Percentiles rank a stretch among this genome's conserved stretches.
Evolutionary conservation across 768 basidiomycete species (phyloP).

Genomic region (Gymnopilus dilepis): DNA sequence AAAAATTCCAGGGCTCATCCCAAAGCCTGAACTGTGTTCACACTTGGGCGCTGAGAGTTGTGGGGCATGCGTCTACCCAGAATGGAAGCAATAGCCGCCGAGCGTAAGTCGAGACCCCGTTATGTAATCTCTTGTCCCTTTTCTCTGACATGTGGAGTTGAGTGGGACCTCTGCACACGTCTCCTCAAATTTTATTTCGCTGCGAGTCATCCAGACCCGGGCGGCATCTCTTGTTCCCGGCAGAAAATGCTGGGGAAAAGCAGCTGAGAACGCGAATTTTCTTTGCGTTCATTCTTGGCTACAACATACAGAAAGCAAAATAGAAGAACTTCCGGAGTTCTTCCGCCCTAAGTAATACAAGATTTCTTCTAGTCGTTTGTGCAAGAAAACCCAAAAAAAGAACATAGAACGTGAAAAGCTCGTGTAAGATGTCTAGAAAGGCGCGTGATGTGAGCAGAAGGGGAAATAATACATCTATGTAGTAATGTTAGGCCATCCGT

Average conservation of each 20-base stretch:
- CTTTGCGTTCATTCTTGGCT: not conserved
- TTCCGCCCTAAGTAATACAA: not conserved
- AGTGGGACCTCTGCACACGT: not conserved
- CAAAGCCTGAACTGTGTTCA: not conserved
- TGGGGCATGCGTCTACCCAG: not conserved
- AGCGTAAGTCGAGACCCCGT: not conserved
- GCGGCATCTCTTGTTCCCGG: not conserved
- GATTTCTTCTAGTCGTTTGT: not conserved
- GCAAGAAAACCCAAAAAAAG: not conserved
- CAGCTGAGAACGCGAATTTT: not conserved
- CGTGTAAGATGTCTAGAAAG: not conserved
- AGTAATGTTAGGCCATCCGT: conserved; percentile 1
- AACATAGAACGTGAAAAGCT: not conserved
- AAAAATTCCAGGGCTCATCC: not conserved
- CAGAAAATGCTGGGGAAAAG: not conserved
- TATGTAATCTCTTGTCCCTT: not conserved
- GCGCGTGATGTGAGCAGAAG: not conserved
- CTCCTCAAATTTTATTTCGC: not conserved
- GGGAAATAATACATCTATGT: conserved; percentile 5
- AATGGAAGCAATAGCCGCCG: conserved; percentile 5
- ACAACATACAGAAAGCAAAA: not conserved
- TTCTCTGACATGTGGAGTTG: not conserved
- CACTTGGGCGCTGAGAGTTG: not conserved
- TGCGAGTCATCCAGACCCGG: not conserved
- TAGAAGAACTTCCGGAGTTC: conserved; percentile 1